Base-by-base conservation (phyloP, 345 rosid genomes). In the Punica granatum region DNA sequence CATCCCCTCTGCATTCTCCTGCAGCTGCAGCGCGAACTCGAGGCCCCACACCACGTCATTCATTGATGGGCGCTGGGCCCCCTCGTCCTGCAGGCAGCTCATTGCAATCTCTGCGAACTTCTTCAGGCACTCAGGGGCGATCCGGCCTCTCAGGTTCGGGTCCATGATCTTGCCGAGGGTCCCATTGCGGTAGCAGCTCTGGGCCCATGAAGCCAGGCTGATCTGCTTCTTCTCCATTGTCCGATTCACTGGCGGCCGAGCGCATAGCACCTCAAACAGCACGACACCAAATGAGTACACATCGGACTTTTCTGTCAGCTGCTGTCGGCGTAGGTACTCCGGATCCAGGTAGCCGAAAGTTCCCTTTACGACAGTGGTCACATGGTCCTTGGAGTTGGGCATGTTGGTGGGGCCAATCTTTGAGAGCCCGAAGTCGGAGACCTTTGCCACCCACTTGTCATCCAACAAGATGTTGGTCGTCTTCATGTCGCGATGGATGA, bases 211-310 rank as follows among this genome's bases (percentile, higher is more conserved):
- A 0, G 73, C 72, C 67, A 77, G 60, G 60, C 69, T 51, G 32
- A 34, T 41, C 48, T 61, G 64, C 56, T 69, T 53, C 4, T 61
- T 65, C 35, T 25, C 63, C 8, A 36, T 54, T 6, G n/a, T 30
- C 14, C 41, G 32, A 30, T 54, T 69, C 61, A 65, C n/a, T 0
- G 67, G n/a, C 0, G 26, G 67, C 64, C 70, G 59, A 21, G 68
- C 83, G 15, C 62, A 73, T 39, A 79, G 28, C 46, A 79, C 78
- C 63, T 79, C 83, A 7, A 68, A 63, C 9, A 79, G 54, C 49
- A 76, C 74, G 14, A 76, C 78, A 3, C 83, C 83, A 42, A 79
- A 76, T 1, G 80, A 71, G 42, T 60, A 79, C 13, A 75, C 77
- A 30, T 79, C 79, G 11, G 73, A 75, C 64, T 73, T 75, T 30